Conservation (phyloP, 2,329 filamentous ascomycete genomes). For the Pseudocercospora fijiensis region DNA sequence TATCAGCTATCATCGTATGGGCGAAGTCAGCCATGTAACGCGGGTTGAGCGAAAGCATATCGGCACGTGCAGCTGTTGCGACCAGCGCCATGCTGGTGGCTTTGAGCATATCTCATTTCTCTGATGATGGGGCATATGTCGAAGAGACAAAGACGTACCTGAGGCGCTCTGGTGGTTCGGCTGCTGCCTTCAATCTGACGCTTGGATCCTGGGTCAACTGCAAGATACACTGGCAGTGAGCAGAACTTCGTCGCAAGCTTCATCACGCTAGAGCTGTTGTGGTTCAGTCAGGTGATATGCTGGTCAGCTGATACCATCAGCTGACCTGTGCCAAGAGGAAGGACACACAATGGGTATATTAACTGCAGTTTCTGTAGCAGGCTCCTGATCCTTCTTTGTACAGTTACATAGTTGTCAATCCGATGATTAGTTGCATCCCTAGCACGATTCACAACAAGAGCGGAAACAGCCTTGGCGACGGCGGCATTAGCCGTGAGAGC, state of each 20-base stretch:
- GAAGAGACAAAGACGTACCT: not conserved
- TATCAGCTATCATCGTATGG: not conserved
- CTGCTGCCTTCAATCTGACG: not conserved
- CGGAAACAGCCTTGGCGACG: too few species aligned
- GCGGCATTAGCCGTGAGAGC: too few species aligned
- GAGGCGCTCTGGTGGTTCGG: not conserved
- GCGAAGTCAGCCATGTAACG: not conserved
- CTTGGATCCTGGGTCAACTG: not conserved
- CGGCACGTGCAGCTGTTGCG: not conserved
- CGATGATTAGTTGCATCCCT: too few species aligned
- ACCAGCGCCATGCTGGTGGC: not conserved
- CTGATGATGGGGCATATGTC: not conserved
- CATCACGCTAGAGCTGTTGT: not conserved
- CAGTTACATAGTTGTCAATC: too few species aligned
- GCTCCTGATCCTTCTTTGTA: too few species aligned
- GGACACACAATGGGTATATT: too few species aligned
- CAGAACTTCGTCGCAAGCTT: conserved; percentile 2
- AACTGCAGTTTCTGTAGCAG: too few species aligned
- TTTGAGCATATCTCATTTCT: not conserved
- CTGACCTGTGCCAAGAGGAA: too few species aligned
- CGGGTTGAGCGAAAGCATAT: not conserved
- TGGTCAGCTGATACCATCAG: too few species aligned
- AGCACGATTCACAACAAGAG: too few species aligned
- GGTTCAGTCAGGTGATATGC: too few species aligned
- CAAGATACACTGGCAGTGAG: not conserved